Conservation (phyloP, 2,329 filamentous ascomycete species). For the Fonsecaea pugnacius region DNA sequence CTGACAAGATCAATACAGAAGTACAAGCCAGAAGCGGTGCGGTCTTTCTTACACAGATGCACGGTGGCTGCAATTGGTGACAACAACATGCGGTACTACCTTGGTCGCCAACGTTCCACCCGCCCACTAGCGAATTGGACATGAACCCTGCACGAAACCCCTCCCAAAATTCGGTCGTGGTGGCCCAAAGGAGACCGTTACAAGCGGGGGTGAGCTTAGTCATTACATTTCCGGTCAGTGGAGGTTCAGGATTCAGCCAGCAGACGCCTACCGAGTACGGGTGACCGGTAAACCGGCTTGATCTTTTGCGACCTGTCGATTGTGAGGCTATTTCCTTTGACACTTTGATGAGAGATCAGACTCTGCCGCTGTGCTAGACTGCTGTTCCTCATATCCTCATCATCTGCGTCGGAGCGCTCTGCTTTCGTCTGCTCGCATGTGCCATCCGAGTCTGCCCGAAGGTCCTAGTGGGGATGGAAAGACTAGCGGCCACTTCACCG, state of each 20-base stretch:
- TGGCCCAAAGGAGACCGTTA: too few species aligned
- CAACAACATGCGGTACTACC: neutral
- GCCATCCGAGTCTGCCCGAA: neutral
- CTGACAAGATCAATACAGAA: neutral
- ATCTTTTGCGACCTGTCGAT: neutral
- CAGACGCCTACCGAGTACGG: neutral
- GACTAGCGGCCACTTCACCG: neutral
- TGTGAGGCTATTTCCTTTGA: neutral
- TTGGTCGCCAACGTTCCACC: neutral
- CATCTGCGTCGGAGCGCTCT: neutral
- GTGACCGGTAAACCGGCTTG: neutral
- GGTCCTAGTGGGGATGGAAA: neutral
- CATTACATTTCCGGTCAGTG: neutral
- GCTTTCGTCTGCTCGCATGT: neutral
- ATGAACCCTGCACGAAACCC: neutral
- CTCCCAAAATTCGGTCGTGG: neutral
- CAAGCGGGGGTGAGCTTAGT: neutral
- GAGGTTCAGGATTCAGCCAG: neutral
- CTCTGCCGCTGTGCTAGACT: neutral
- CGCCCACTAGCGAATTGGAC: neutral
- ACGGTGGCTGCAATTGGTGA: neutral
- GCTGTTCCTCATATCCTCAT: neutral
- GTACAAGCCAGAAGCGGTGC: neutral
- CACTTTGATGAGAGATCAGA: neutral
- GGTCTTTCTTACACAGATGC: neutral